Evolutionary conservation across 352 stramenopile species (phyloP).

Genomic region (Phytophthora parvispora): DNA sequence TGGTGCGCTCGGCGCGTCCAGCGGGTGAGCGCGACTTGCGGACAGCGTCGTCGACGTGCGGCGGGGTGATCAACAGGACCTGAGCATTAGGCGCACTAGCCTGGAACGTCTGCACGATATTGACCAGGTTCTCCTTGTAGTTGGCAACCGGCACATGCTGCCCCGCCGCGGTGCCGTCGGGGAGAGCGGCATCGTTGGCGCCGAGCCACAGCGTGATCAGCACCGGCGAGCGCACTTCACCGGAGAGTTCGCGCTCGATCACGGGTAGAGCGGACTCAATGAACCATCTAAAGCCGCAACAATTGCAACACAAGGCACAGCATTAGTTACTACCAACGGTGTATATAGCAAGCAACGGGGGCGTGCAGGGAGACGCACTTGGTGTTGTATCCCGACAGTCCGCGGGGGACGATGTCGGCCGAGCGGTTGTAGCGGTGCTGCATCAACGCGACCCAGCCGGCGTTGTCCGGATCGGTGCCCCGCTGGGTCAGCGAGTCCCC

Average conservation of each 20-base stretch:
- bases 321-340: neutral
- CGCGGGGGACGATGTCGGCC: constrained; percentile 54
- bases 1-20: constrained; percentile 50
- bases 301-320: neutral
- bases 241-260: constrained; percentile 46
- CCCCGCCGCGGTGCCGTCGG: constrained; percentile 11
- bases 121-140: constrained; percentile 53
- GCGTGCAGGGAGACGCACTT: constrained; percentile 25
- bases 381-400: constrained; percentile 62
- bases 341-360: neutral
- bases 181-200: constrained; percentile 72
- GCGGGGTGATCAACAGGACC: constrained; percentile 69
- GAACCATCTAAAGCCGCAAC: constrained; percentile 47
- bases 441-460: constrained; percentile 52
- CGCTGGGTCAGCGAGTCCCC: constrained; percentile 68
- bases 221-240: constrained; percentile 33
- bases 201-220: constrained; percentile 79
- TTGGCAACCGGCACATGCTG: constrained; percentile 63
- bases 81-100: constrained; percentile 28
- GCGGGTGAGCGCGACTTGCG: constrained; percentile 17
- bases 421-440: constrained; percentile 57
- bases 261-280: constrained; percentile 49
- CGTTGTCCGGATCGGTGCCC: constrained; percentile 33
- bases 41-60: constrained; percentile 54
- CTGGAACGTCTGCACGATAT: constrained; percentile 36